phyloP scores from a whole-genome alignment of 2,329 filamentous ascomycete species.

The Furcasterigmium furcatum region DNA sequence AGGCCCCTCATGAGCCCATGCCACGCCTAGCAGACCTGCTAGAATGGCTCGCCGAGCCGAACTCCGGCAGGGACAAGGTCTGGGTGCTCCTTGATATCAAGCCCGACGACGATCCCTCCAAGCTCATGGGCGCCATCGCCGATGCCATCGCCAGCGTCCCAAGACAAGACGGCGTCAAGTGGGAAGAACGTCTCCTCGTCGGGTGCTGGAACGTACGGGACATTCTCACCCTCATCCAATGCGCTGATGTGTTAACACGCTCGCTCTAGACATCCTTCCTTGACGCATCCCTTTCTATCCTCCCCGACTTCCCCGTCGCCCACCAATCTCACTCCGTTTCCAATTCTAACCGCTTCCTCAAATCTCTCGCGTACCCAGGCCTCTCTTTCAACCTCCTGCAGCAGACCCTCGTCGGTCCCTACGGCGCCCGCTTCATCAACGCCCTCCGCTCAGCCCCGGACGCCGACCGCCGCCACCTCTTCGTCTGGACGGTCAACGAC shows the following conservation, averaged over 20 bases:
- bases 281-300: slow-evolving; percentile 55
- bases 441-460: slow-evolving; percentile 41
- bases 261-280: slow-evolving; percentile 49
- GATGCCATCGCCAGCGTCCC: slow-evolving; percentile 55
- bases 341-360: slow-evolving; percentile 70
- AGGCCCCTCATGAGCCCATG: slow-evolving; percentile 68
- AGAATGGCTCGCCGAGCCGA: slow-evolving; percentile 61
- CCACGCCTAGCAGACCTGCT: slow-evolving; percentile 73
- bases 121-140: slow-evolving; percentile 68
- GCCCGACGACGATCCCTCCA: slow-evolving; percentile 67
- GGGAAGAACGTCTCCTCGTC: slow-evolving; percentile 71
- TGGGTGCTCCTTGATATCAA: slow-evolving; percentile 92
- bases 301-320: slow-evolving; percentile 62
- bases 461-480: slow-evolving; percentile 55
- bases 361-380: slow-evolving; percentile 43
- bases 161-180: slow-evolving; percentile 47
- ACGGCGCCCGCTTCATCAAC: slow-evolving; percentile 63
- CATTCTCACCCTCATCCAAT: not conserved
- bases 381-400: slow-evolving; percentile 79
- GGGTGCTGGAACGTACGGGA: slow-evolving; percentile 73
- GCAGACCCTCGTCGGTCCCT: slow-evolving; percentile 62
- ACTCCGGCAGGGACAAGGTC: slow-evolving; percentile 55
- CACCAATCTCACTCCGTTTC: slow-evolving; percentile 65
- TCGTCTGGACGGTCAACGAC: slow-evolving; percentile 86
- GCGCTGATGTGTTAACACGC: slow-evolving; percentile 5